Evolutionary conservation across 179 eudicot species (phyloP), one percentile per base, ranked within the genome.

Genomic region (Nepenthes alata): DNA sequence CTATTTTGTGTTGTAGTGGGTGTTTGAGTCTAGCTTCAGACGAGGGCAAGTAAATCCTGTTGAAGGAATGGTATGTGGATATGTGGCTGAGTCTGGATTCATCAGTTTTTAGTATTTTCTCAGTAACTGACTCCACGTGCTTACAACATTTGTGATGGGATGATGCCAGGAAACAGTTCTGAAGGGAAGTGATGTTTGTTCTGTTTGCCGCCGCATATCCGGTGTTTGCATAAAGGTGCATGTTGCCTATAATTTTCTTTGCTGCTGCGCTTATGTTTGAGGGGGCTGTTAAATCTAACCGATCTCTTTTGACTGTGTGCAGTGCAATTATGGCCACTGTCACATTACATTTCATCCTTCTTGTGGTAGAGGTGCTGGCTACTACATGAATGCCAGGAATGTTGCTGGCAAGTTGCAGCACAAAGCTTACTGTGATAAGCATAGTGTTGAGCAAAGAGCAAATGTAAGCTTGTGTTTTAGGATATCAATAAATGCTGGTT

Each of bases 271-370:
- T 58, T 34, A 0, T 50, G 61, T 16, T 58, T 61, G 44, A 11
- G 14, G 34, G 1, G 25, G 61, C 53, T 14, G 41, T 47, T 52
- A 6, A n/a, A 45, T 47, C 55, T 67, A 15, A 65, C 48, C 14
- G 11, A 14, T 61, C 53, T 14, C 10, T 14, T 48, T 6, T 53
- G 62, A 11, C 59, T 76, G 59, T 68, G 53, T 74, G 65, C 79
- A 94, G 99, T 94, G 99, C 77, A 82, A 80, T 72, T 87, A 77
- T 70, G 97, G 99, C 64, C 82, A 85, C 69, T 94, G 99, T 71
- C 94, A 83, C 59, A 76, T 79, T 60, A 79, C 81, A 47, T 94
- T 90, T 65, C 99, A 94, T 70, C 96, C 99, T 12, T 67, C 85
- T 51, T 94, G 99, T 87, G 97, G 91, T 64, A 90, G 91, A 74